Conservation (phyloP, 306 rosid genomes). For the Pterocarpus macrocarpus region DNA sequence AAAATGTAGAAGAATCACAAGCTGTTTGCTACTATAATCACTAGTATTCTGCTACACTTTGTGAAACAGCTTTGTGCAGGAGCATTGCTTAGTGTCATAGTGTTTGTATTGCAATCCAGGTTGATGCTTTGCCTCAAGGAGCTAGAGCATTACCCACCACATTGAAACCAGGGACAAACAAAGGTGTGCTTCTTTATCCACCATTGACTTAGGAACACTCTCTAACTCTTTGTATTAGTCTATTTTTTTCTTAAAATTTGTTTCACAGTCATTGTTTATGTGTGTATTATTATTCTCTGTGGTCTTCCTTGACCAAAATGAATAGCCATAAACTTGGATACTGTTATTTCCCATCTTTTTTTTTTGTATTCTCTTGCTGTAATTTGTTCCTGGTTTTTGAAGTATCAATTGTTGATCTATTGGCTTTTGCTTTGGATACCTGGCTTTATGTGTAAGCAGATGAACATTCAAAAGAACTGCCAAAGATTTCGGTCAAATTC, state of each 20-base stretch:
- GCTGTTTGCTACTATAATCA: slow-evolving; percentile 10
- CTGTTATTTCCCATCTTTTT: no score
- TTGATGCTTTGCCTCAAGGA: slow-evolving; percentile 48
- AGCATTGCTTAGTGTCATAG: slow-evolving; percentile 19
- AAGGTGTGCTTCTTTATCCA: slow-evolving; percentile 49
- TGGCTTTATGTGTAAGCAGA: slow-evolving; percentile 53
- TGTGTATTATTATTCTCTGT: background rate
- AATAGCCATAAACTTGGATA: background rate
- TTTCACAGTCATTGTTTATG: slow-evolving; percentile 14
- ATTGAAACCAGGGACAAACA: slow-evolving; percentile 48
- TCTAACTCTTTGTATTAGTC: background rate
- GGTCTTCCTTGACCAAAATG: background rate
- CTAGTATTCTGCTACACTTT: background rate
- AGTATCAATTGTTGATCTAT: slow-evolving; percentile 19
- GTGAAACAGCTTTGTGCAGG: background rate
- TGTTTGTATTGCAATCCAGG: slow-evolving; percentile 50
- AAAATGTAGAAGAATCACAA: background rate
- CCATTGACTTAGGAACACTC: background rate
- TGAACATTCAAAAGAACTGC: slow-evolving; percentile 54
- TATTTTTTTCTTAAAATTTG: background rate
- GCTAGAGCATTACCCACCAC: slow-evolving; percentile 57
- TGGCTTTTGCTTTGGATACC: slow-evolving; percentile 23
- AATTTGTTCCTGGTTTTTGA: slow-evolving; percentile 6
- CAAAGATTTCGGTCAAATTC: slow-evolving; percentile 70
- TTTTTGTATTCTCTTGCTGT: background rate